Evolutionary conservation across 2,329 filamentous ascomycete genomes (phyloP).

Genomic region (Lizonia empirigonia): DNA sequence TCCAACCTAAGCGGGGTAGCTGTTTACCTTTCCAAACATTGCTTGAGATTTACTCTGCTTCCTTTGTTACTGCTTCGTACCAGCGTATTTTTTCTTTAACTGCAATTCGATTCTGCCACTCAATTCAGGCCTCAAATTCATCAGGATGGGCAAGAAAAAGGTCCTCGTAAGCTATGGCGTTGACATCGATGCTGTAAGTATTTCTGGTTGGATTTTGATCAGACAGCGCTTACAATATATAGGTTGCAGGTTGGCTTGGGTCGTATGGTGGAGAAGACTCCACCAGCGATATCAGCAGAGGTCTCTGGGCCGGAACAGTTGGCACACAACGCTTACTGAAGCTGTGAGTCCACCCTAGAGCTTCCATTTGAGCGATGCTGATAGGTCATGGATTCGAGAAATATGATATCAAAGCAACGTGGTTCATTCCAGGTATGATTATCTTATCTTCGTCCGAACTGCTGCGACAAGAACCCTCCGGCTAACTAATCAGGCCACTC

Average conservation of each 20-base stretch:
- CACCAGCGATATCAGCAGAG: conserved; percentile 72
- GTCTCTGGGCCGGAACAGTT: conserved; percentile 71
- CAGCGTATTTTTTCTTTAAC: background rate
- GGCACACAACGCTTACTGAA: conserved; percentile 72
- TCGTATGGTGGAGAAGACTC: conserved; percentile 75
- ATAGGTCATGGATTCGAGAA: background rate
- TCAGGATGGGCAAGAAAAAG: conserved; percentile 54
- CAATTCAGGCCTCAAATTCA: no score
- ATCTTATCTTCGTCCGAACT: background rate
- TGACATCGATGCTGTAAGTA: conserved; percentile 65
- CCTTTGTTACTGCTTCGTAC: background rate
- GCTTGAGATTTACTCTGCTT: background rate
- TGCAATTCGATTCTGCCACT: background rate
- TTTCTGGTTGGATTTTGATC: no score
- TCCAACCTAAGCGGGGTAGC: conserved; percentile 8
- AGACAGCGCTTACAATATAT: background rate
- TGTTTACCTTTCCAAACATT: conserved; percentile 8
- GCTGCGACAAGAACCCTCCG: background rate
- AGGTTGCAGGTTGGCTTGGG: conserved; percentile 70
- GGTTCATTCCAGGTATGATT: conserved; percentile 60
- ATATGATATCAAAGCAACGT: conserved; percentile 66
- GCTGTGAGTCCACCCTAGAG: conserved; percentile 50
- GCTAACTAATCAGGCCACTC: conserved; percentile 50
- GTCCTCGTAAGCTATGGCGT: conserved; percentile 67
- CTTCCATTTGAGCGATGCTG: background rate